Conservation (phyloP, 208 protist species). For the Acanthamoeba lenticulata region DNA sequence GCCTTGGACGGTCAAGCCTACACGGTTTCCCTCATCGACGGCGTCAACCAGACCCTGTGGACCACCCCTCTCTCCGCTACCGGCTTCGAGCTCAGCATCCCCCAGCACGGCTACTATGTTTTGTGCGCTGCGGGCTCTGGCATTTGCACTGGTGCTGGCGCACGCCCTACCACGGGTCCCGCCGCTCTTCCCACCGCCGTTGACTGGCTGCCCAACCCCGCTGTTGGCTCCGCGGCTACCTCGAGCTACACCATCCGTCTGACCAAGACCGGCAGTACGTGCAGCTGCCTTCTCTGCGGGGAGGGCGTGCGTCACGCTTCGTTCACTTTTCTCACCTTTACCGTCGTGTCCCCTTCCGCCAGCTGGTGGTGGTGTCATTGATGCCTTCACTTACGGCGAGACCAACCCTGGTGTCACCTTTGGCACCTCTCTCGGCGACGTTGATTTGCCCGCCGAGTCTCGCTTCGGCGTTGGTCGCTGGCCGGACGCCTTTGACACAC, state of each 20-base stretch:
- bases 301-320: not conserved
- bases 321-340: not conserved
- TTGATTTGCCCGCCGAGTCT: not conserved
- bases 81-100: not conserved
- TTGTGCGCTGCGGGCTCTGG: not conserved
- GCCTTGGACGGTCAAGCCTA: not conserved
- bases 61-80: not conserved
- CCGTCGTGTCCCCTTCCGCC: not conserved
- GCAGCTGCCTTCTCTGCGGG: not conserved
- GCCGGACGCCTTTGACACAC: not conserved
- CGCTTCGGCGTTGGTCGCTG: not conserved
- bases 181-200: not conserved
- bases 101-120: not conserved
- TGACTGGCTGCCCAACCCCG: constrained; percentile 30
- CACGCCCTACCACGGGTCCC: not conserved
- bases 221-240: not conserved
- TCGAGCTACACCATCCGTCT: not conserved
- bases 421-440: not conserved
- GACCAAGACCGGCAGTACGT: not conserved
- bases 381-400: not conserved
- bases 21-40: not conserved
- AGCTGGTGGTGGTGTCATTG: not conserved
- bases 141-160: not conserved
- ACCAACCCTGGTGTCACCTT: not conserved
- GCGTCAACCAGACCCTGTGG: not conserved